Conservation (phyloP, 805 yeast genomes). For the Pichia manshurica region DNA sequence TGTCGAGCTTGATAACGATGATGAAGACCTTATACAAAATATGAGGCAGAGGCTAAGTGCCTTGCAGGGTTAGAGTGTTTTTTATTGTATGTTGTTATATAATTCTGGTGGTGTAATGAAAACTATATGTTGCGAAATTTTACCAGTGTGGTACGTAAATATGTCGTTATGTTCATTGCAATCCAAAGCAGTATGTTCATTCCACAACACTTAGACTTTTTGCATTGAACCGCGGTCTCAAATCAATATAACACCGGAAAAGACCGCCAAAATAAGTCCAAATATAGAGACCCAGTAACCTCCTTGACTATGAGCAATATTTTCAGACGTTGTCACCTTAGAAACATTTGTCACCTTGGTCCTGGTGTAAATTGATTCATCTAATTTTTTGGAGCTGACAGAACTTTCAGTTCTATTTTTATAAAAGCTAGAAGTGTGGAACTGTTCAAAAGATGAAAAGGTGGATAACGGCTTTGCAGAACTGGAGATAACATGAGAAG, state of each 20-base stretch:
- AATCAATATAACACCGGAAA: constrained; percentile 9
- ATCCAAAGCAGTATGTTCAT: no score
- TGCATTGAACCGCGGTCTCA: no score
- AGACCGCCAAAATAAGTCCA: constrained; percentile 6
- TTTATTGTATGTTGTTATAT: background rate
- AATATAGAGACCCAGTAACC: constrained; percentile 6
- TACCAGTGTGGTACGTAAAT: no score
- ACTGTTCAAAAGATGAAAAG: no score
- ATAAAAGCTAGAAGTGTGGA: constrained; percentile 1
- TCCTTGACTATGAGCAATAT: constrained; percentile 1
- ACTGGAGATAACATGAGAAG: background rate
- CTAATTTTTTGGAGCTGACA: background rate
- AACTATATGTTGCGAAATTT: background rate
- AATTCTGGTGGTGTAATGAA: background rate
- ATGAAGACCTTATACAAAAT: constrained; percentile 67
- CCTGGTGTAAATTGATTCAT: constrained; percentile 7
- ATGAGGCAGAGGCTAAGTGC: constrained; percentile 90
- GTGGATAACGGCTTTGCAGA: no score
- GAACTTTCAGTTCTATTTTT: background rate
- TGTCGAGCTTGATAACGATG: constrained; percentile 35
- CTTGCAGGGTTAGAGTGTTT: constrained; percentile 47
- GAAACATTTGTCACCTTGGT: background rate
- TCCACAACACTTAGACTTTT: no score
- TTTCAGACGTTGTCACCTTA: background rate
- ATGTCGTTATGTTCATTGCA: no score